Base-by-base conservation (phyloP, 345 rosid species). In the Citrus cavaleriei region DNA sequence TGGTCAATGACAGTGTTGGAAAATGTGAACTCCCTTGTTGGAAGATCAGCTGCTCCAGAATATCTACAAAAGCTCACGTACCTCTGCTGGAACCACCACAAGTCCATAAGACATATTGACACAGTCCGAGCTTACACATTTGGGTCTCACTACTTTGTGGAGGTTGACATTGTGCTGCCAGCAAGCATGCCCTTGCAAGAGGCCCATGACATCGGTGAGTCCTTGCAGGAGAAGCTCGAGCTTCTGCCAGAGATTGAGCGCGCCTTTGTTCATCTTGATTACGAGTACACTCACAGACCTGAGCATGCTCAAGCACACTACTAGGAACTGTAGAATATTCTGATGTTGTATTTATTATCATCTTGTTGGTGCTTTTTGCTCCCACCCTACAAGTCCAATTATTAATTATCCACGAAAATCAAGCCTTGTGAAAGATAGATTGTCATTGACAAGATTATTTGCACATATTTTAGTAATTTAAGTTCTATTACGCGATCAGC, bases 71-170 rank as follows among this genome's bases (percentile, higher is more conserved):
- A 96, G 63, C 92, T 96, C 35, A 96, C 99, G 2, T 96, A 94
- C 84, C 94, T 96, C 32, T 94, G 97, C 78, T 96, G 99, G 99
- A 96, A 96, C 83, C 98, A 96, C 79, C 99, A 94, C 86, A 86
- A 85, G 86, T 87, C 97, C 58, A 81, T 96, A 24, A 89, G 94
- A 74, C 98, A 96, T 79, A 96, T 96, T 0, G 99, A 96, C 30
- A 96, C 99, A 0, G 97, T 96, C 75, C 88, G 98, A 42, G 99
- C 98, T 10, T 96, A 96, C 88, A 96, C 98, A n/a, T 96, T 96
- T 30, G 99, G 99, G 7, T 94, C 98, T 54, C 98, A 96, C 83
- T 96, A 94, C 85, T 96, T 96, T 67, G 99, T 96, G 14, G 99
- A 96, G 83, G 99, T 96, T 40, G 99, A 96, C 83, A 94, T 96